Base-by-base conservation (phyloP, 2,329 filamentous ascomycete species). In the Pseudogymnoascus sp. region DNA sequence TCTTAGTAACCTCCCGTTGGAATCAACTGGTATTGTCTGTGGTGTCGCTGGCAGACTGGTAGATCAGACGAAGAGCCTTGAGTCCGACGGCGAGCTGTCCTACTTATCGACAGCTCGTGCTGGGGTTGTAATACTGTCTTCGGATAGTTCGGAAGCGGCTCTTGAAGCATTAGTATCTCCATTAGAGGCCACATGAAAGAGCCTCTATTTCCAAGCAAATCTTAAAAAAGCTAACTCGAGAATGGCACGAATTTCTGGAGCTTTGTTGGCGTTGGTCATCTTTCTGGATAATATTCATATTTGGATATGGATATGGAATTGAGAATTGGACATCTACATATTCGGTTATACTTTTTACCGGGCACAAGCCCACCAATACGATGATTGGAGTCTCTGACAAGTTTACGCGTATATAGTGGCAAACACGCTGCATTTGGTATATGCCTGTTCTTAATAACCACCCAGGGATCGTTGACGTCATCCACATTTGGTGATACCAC, bases 11-110 rank as follows among this genome's bases (percentile, higher is more conserved):
- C 77, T 97, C 40, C 90, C 93, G 0, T 81, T 93, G 41, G 91
- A 96, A 73, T 92, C 91, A 6, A 96, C 92, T 0, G 93, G 93
- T 21, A 97, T 99, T 62, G 91, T 99, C 3, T 97, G 92, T 67
- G 93, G 94, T 29, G 90, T 99, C 1, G 92, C 93, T 0, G 90
- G 92, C 26, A 83, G 86, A 61, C 79, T 97, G 29, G 88, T 92
- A 0, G 84, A 89, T 58, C 89, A 89, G 50, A 86, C 90, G 73
- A 75, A 79, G 36, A 29, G 63, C 37, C 36, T 63, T 29, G 47
- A 37, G 5, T n/a, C 36, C 10, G 61, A 60, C 13, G 62, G 36
- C 13, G 84, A 97, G 72, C 86, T 97, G 75, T 93, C 88, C 62
- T 97, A 97, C 73, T 78, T 97, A 64, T 94, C 89, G 64, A 97